Base-by-base conservation (phyloP, 768 basidiomycete species). In the Agaricus bisporus region DNA sequence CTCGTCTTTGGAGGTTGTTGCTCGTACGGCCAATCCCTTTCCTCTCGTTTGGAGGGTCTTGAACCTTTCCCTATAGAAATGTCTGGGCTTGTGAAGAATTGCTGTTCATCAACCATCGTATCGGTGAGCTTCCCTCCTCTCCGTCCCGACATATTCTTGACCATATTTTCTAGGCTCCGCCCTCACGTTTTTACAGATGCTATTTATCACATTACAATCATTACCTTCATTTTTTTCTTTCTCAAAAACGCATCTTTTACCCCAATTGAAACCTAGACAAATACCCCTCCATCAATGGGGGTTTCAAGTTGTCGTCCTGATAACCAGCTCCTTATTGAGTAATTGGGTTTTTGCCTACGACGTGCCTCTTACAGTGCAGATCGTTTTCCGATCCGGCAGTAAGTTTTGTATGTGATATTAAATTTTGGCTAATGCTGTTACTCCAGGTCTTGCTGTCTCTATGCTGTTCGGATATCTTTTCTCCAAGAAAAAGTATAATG, bases 381-480 rank as follows among this genome's bases (percentile, higher is more conserved):
- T 94, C 59, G 83, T 94, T 25, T 90, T 92, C 66, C 81, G 91
- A 36, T 91, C 88, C 48, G 89, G 87, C 38, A 89, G 90, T 85
- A 39, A 62, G 65, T 56, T 37, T 26, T 55, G 45, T 49, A 25
- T 35, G 12, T 11, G 18, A 15, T n/a, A 12, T 15, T n/a, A 49
- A 17, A 51, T 25, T 18, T n/a, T 45, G 4, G 1, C 48, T 54
- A 22, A 37, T 36, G 29, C 32, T 20, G 18, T 29, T 52, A 12
- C 17, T 12, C 54, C 51, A 91, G 88, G 88, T 25, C 72, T 91
- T 25, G 82, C 82, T 6, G 79, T 91, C 1, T 88, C 88, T 10
- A 89, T 92, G 85, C 59, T 87, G 5, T 78, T 88, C 46, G 87
- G 88, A 3, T 78, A 75, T 49, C 54, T 84, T 5, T 69, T 87